These are phyloP conservation scores for Purpureocillium takamizusanense DNA, from an alignment of 2,329 filamentous ascomycete genomes.

Conservation along the genomic window DNA sequence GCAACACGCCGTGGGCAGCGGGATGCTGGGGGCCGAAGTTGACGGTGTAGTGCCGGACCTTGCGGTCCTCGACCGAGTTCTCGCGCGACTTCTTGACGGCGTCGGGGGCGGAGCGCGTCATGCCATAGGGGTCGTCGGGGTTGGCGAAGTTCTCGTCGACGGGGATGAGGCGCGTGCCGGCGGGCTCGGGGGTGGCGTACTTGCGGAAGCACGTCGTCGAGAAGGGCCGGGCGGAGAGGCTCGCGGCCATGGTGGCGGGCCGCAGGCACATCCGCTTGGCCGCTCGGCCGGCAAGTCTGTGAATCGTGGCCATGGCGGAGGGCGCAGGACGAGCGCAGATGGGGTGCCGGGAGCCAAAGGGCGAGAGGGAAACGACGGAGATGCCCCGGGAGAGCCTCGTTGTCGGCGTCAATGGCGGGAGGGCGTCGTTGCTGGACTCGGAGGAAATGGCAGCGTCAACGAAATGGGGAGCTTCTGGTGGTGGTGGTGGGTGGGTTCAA, in stretches of 20 bases:
- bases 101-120: slow-evolving; percentile 31
- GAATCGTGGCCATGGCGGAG: slow-evolving; percentile 56
- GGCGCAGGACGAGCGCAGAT: slow-evolving; percentile 9
- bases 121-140: slow-evolving; percentile 39
- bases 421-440: slow-evolving; percentile 22
- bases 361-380: slow-evolving; percentile 15
- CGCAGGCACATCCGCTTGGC: slow-evolving; percentile 58
- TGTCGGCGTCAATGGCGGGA: slow-evolving; percentile 23
- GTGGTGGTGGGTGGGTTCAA: slow-evolving; percentile 2
- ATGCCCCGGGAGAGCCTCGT: slow-evolving; percentile 24
- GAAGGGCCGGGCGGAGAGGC: slow-evolving; percentile 45
- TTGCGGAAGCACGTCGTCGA: slow-evolving; percentile 55
- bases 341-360: slow-evolving; percentile 18
- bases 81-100: slow-evolving; percentile 36
- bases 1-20: slow-evolving; percentile 94
- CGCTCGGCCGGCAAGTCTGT: slow-evolving; percentile 62
- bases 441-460: slow-evolving; percentile 11
- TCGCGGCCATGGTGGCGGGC: slow-evolving; percentile 22
- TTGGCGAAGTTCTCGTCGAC: slow-evolving; percentile 56
- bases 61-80: slow-evolving; percentile 52
- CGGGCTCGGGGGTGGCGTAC: slow-evolving; percentile 46
- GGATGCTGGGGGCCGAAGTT: slow-evolving; percentile 99
- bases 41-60: slow-evolving; percentile 97
- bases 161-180: slow-evolving; percentile 53
- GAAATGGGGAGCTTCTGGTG: slow-evolving; percentile 21